phyloP scores from a whole-genome alignment of 2,329 filamentous ascomycete genomes.

The Cephalotrichum gorgonifer region DNA sequence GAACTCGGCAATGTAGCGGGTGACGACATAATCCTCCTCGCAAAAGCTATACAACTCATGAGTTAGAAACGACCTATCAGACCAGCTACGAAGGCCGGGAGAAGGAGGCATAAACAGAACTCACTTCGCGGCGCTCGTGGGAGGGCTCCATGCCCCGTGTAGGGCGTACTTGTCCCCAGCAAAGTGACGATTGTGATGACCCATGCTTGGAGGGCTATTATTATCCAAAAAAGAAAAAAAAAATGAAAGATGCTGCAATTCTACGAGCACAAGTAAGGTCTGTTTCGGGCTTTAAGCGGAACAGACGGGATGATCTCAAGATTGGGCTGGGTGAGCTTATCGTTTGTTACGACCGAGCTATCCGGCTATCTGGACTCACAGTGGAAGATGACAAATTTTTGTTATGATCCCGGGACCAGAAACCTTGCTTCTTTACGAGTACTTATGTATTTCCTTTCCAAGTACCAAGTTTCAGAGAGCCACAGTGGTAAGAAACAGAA shows the following conservation, averaged over 20 bases:
- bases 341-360: too few species aligned
- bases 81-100: slow-evolving; percentile 9
- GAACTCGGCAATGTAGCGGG: slow-evolving; percentile 30
- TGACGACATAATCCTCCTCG: slow-evolving; percentile 38
- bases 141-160: slow-evolving; percentile 25
- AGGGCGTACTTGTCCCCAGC: slow-evolving; percentile 21
- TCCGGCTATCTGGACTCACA: too few species aligned
- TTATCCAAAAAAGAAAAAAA: background rate
- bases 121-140: slow-evolving; percentile 28
- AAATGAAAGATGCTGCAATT: background rate
- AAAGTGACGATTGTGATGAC: slow-evolving; percentile 25
- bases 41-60: slow-evolving; percentile 19
- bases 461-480: too few species aligned
- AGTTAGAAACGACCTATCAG: background rate
- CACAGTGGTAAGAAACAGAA: too few species aligned
- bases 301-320: too few species aligned
- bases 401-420: too few species aligned
- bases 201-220: slow-evolving; percentile 11
- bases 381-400: too few species aligned
- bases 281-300: too few species aligned
- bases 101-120: slow-evolving; percentile 6
- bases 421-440: too few species aligned
- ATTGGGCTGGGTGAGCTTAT: too few species aligned
- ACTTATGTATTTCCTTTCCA: too few species aligned
- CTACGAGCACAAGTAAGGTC: too few species aligned